Percentiles rank a stretch among this genome's conserved stretches.
These are phyloP conservation scores for Lactarius tabidus DNA, from an alignment of 768 basidiomycete species.

Conservation along the genomic window DNA sequence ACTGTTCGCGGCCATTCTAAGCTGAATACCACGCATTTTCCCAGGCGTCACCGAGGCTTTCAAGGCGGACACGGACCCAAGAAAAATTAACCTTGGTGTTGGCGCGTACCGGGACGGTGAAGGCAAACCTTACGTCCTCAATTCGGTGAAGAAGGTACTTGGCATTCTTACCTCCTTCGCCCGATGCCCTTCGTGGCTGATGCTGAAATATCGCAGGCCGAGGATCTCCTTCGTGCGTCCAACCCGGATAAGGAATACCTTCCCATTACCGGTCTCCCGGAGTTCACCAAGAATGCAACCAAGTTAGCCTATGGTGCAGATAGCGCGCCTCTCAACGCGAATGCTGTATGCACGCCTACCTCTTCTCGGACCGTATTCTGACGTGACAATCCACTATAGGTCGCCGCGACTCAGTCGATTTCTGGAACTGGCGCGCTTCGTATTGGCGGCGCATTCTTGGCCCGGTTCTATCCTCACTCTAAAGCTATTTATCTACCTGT, in stretches of 20 bases:
- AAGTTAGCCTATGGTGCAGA: constrained; percentile 89
- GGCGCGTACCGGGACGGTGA: constrained; percentile 93
- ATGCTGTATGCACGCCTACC: constrained; percentile 51
- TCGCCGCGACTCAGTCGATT: constrained; percentile 88
- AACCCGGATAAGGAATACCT: constrained; percentile 93
- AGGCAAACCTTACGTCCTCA: constrained; percentile 93
- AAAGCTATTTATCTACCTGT: constrained; percentile 87
- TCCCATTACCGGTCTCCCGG: constrained; percentile 85
- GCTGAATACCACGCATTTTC: neutral
- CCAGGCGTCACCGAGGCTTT: constrained; percentile 92
- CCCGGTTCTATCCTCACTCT: constrained; percentile 80
- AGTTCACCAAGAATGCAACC: constrained; percentile 82
- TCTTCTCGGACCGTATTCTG: neutral
- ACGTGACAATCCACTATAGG: constrained; percentile 38
- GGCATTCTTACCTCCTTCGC: neutral
- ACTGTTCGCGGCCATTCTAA: constrained; percentile 1
- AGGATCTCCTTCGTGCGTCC: constrained; percentile 60
- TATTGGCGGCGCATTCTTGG: constrained; percentile 90
- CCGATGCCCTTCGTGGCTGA: constrained; percentile 2
- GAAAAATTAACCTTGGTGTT: constrained; percentile 97
- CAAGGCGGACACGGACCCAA: constrained; percentile 88
- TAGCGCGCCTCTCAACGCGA: constrained; percentile 64
- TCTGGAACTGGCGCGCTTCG: constrained; percentile 97
- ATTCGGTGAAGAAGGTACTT: constrained; percentile 77
- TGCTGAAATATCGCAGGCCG: constrained; percentile 50